Base-by-base conservation (phyloP, 75 land plant genomes). In the Larix kaempferi region DNA sequence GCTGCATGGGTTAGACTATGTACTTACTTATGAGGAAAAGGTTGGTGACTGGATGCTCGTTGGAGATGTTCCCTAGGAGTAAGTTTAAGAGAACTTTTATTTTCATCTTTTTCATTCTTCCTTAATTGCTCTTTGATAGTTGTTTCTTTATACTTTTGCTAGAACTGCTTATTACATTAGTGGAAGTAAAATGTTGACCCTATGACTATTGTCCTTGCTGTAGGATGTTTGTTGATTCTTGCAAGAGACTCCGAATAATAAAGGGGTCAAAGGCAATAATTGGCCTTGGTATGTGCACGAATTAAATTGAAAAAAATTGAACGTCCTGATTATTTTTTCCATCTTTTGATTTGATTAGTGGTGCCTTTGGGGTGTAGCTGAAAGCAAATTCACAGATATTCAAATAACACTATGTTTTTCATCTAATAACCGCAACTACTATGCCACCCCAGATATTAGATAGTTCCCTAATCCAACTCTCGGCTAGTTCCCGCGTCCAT, bases 41-140 rank as follows among this genome's bases (percentile, higher is more conserved):
- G 90, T 86, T 62, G 86, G 90, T 29, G 90, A 88, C 56, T 83
- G 82, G 81, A 86, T 89, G 90, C 84, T 89, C 21, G 89, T 89
- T 19, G 91, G 89, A 25, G 91, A 87, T 74, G 89, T 91, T 19
- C 91, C 91, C 21, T 91, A 91, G 91, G 91, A 77, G 88, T 91
- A 79, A 84, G 84, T 85, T 59, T 57, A n/a, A 59, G 23, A 11
- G 17, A 13, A 13, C 19, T 3, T 60, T 60, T 27, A 11, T 65
- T 56, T 16, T 22, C 13, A 2, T 16, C 60, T 16, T 59, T n/a
- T 59, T 0, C 33, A n/a, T n/a, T n/a, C 33, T 52, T 72, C 21
- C 74, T 23, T 12, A 1, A 21, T 71, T 33, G 74, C 54, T 3
- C 37, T 52, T 14, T 44, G 22, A 13, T 44, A 7, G 29, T 0